Evolutionary conservation across 1,284 basidiomycete species (phyloP).

Genomic region (Cryptococcus sp.): DNA sequence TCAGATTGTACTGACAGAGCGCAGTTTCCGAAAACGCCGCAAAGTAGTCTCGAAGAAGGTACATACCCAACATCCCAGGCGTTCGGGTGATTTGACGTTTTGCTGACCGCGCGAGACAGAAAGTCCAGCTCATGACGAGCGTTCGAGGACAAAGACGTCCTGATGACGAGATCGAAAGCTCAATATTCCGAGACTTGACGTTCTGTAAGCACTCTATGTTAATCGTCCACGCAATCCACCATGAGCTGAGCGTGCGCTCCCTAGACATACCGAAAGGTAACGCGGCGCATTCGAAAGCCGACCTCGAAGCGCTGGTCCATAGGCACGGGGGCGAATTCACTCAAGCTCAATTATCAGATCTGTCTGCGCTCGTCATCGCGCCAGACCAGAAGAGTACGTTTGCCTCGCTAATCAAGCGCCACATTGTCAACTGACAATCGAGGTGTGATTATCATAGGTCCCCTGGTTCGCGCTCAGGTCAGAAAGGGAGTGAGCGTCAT

Average conservation of each 20-base stretch:
- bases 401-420: neutral
- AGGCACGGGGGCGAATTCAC: slow-evolving; percentile 73
- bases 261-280: slow-evolving; percentile 67
- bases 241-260: too few species aligned
- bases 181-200: slow-evolving; percentile 70
- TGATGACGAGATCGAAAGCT: slow-evolving; percentile 62
- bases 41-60: slow-evolving; percentile 29
- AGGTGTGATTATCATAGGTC: slow-evolving; percentile 22
- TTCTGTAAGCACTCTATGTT: slow-evolving; percentile 64
- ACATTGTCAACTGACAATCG: slow-evolving; percentile 5
- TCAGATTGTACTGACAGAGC: neutral
- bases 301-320: slow-evolving; percentile 60
- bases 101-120: slow-evolving; percentile 10
- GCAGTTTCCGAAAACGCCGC: slow-evolving; percentile 31
- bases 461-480: slow-evolving; percentile 58
- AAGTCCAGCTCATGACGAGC: slow-evolving; percentile 66
- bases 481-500: slow-evolving; percentile 65
- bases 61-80: neutral
- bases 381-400: slow-evolving; percentile 46
- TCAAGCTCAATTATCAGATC: slow-evolving; percentile 57
- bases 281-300: slow-evolving; percentile 31
- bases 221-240: too few species aligned
- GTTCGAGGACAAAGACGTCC: slow-evolving; percentile 66
- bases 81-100: neutral
- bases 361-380: slow-evolving; percentile 59